Base-by-base conservation (phyloP, 192 early-diverging fungal species). In the Piromyces finnis region DNA sequence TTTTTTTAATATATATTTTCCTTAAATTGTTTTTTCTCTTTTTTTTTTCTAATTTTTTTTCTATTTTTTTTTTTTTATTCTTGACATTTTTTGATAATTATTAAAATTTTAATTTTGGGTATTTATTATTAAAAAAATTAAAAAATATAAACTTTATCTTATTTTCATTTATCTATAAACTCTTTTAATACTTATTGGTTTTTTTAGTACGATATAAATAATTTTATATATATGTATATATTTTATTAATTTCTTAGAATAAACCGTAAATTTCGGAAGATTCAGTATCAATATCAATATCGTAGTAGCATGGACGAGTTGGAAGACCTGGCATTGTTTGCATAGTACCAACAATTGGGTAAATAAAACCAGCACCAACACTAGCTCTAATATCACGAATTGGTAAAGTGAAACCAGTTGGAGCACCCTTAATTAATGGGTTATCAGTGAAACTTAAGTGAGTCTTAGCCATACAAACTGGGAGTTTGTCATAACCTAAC, bases 391-490 rank as follows among this genome's bases (percentile, higher is more conserved):
- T 94, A 81, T 99, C 97, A 59, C 97, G 93, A 78, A 99, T 91
- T 16, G 96, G 96, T 68, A 98, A 90, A 41, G 89, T 92, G 82
- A 99, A 99, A 81, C 88, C 88, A 36, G 93, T 93, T 13, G 97
- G 97, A 1, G 94, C 96, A 79, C 92, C 91, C 88, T 99, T 99
- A 78, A 95, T 88, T 39, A 90, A 92, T 2, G 97, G 94, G 81
- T 98, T 93, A 77, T 96, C 95, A 29, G 95, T 96, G 80, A 99
- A 88, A 78, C 91, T 93, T 82, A 95, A 88, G 84, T 99, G 97
- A 11, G 97, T 99, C 89, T 99, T 99, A 41, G 97, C 97, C 97
- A 99, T 99, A 86, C 97, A 99, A 36, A 99, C 94, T 12, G 96
- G 96, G 82, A 98, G 85, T 29, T 92, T 87, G 59, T 83, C 90